Evolutionary conservation across 2,329 filamentous ascomycete species (phyloP).

Genomic region (Curvularia lunata): DNA sequence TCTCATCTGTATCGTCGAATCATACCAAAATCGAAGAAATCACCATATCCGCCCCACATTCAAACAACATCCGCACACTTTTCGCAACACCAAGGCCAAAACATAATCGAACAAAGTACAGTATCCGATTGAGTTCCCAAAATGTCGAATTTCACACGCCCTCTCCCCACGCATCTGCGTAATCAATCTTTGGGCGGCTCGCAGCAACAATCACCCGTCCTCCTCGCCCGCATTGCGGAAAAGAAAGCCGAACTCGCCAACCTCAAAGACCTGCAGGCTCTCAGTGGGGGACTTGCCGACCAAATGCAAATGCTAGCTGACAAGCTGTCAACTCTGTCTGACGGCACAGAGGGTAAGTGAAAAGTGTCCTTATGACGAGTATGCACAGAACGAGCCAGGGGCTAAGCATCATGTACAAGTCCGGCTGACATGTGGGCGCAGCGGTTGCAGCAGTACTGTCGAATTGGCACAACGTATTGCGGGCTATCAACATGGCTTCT

Average conservation of each 20-base stretch:
- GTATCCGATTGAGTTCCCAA: background rate
- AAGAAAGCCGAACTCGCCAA: constrained; percentile 85
- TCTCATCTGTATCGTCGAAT: too few species aligned
- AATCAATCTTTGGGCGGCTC: constrained; percentile 49
- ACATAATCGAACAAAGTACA: constrained; percentile 2
- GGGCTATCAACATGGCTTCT: constrained; percentile 86
- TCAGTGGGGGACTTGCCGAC: constrained; percentile 77
- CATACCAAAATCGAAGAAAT: background rate
- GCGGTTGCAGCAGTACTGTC: constrained; percentile 83
- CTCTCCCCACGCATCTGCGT: constrained; percentile 70
- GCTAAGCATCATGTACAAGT: constrained; percentile 8
- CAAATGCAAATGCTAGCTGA: constrained; percentile 85
- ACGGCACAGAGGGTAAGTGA: constrained; percentile 76
- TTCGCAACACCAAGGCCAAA: background rate
- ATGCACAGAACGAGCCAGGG: background rate
- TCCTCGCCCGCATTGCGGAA: constrained; percentile 79
- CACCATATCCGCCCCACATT: background rate
- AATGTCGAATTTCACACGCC: constrained; percentile 52
- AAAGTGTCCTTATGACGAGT: too few species aligned
- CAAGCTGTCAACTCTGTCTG: constrained; percentile 76
- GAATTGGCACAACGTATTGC: constrained; percentile 87
- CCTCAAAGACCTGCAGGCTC: constrained; percentile 75
- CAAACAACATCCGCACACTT: background rate
- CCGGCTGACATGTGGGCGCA: constrained; percentile 47
- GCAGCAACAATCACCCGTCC: constrained; percentile 68